A percentile compares a stretch with the other conserved stretches of the same genome.
Conservation (phyloP, 2,329 filamentous ascomycete genomes). For the Aureobasidium sp. region DNA sequence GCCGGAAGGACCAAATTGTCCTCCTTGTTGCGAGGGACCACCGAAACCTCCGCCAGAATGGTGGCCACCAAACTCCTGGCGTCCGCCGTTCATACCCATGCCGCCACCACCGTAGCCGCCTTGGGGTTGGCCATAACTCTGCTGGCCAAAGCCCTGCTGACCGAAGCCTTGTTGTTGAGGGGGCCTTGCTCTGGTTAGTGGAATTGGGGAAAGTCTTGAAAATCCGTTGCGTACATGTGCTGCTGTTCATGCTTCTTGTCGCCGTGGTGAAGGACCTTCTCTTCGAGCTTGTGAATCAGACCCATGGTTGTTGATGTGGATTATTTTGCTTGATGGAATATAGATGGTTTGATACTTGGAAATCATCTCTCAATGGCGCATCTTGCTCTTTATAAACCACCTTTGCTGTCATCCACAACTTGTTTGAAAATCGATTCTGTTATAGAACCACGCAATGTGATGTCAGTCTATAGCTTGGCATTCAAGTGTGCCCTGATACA, state of each 20-base stretch:
- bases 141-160: background rate
- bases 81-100: background rate
- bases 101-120: background rate
- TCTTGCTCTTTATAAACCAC: background rate
- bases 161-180: background rate
- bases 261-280: constrained; percentile 14
- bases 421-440: background rate
- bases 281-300: constrained; percentile 13
- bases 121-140: background rate
- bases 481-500: background rate
- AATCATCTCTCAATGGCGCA: background rate
- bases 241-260: constrained; percentile 8
- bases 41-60: background rate
- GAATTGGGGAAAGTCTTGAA: background rate
- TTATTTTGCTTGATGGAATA: background rate
- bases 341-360: background rate
- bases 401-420: background rate
- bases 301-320: background rate
- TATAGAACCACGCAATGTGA: background rate
- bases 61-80: background rate
- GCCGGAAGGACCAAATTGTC: background rate
- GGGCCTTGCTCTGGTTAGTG: background rate
- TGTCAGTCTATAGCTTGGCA: constrained; percentile 1
- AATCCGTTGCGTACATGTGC: background rate
- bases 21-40: background rate